Percentiles rank a stretch among this genome's conserved stretches.
phyloP scores from a whole-genome alignment of 2,329 filamentous ascomycete genomes.

The Pseudocercospora fijiensis region DNA sequence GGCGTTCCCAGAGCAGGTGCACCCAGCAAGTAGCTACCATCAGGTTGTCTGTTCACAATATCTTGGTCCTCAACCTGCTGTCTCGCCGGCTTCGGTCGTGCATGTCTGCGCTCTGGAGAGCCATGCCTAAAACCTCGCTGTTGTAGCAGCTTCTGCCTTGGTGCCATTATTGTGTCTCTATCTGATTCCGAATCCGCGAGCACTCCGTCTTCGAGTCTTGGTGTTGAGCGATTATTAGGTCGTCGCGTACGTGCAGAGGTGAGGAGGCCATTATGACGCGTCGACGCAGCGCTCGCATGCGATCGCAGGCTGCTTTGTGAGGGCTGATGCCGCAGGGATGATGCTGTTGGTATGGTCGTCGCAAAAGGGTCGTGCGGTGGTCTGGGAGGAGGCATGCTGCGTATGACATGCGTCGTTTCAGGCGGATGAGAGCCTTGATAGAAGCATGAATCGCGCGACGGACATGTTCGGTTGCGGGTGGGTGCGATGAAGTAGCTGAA shows the following conservation, averaged over 20 bases:
- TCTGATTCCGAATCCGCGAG: constrained; percentile 32
- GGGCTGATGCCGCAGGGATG: constrained; percentile 25
- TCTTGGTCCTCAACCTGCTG: constrained; percentile 27
- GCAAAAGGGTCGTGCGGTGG: constrained; percentile 30
- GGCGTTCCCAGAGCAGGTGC: constrained; percentile 11
- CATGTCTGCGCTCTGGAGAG: constrained; percentile 24
- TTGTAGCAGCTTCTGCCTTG: constrained; percentile 16
- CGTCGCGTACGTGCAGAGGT: constrained; percentile 30
- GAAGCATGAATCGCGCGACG: neutral
- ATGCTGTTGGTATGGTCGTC: constrained; percentile 16
- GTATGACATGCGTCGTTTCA: neutral
- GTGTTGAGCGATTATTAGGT: constrained; percentile 28
- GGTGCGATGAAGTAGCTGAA: neutral
- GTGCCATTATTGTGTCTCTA: constrained; percentile 19
- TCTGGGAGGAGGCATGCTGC: constrained; percentile 14
- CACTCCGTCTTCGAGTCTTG: constrained; percentile 31
- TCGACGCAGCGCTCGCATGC: constrained; percentile 28
- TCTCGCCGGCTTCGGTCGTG: constrained; percentile 12
- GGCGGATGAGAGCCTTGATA: neutral
- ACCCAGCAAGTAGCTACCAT: constrained; percentile 31
- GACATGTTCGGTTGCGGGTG: neutral
- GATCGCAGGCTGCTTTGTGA: constrained; percentile 30
- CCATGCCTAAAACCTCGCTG: constrained; percentile 20
- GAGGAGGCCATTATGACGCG: constrained; percentile 30
- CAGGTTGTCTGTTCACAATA: constrained; percentile 32